Base-by-base conservation (phyloP, 352 stramenopile species). In the Globisporangium cylindrosporum region DNA sequence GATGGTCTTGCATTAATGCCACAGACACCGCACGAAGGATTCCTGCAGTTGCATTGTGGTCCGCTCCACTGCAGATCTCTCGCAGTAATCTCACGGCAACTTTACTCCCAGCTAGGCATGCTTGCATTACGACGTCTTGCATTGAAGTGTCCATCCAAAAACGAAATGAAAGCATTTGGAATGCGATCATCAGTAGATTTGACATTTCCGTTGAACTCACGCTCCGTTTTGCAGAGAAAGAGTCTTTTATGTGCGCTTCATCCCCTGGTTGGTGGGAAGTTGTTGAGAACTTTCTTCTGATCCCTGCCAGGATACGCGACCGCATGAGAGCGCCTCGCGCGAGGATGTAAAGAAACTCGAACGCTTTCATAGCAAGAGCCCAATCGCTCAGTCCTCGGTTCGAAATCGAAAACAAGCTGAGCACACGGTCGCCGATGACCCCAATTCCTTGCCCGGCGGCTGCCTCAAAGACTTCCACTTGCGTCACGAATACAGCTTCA, bases 91-190 rank as follows among this genome's bases (percentile, higher is more conserved):
- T 22, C 34, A 54, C 34, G 3, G 57, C 57, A 18, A 62, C 20
- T 29, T 62, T 62, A 41, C 57, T 53, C 1, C 34, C 57, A 34
- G 57, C 22, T 32, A 62, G n/a, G 20, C 57, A 62, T 41, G 57
- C 36, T 27, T 18, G 22, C 57, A 48, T 62, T 36, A 62, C 57
- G 8, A 34, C 3, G 3, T 53, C n/a, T 24, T 51, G 34, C 34
- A 49, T 48, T 10, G 41, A 41, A 3, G 57, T 24, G 10, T 62
- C 57, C 32, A 62, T 51, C 57, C 57, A 53, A 9, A 62, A 27
- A 4, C 36, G 57, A n/a, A 62, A 62, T 22, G 57, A 54, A 25
- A 54, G 12, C 46, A 54, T 27, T 25, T 54, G 54, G 15, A 59
- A 59, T 20, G 54, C 54, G 5, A 36, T 22, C 25, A 41, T 22